These are phyloP conservation scores for Hypsizygus ulmarius DNA, from an alignment of 1,284 basidiomycete species.

Conservation along the genomic window DNA sequence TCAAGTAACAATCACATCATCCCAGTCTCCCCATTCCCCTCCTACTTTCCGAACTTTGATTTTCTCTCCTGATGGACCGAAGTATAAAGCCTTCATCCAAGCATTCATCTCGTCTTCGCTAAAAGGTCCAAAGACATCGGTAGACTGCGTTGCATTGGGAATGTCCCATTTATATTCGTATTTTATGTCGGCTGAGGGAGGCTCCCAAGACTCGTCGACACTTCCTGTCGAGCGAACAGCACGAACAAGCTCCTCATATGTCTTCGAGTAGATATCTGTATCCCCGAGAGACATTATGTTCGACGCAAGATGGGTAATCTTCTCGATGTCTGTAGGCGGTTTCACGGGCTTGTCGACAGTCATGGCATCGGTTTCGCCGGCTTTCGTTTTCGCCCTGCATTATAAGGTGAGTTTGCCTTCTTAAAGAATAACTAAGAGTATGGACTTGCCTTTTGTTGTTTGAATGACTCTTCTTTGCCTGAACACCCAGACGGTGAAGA, in stretches of 20 bases:
- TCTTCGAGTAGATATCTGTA: slow-evolving; percentile 78
- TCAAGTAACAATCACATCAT: slow-evolving; percentile 42
- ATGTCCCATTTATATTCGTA: slow-evolving; percentile 80
- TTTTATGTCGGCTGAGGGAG: slow-evolving; percentile 70
- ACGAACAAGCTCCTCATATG: slow-evolving; percentile 80
- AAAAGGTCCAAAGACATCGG: slow-evolving; percentile 73
- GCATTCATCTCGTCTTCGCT: slow-evolving; percentile 69
- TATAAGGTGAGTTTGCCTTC: slow-evolving; percentile 9
- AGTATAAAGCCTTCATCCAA: slow-evolving; percentile 77
- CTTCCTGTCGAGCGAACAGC: slow-evolving; percentile 66
- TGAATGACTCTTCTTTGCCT: slow-evolving; percentile 57
- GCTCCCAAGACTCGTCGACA: slow-evolving; percentile 68
- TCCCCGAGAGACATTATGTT: slow-evolving; percentile 81
- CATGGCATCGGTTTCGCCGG: slow-evolving; percentile 37
- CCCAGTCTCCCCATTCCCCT: slow-evolving; percentile 73
- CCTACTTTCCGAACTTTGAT: slow-evolving; percentile 62
- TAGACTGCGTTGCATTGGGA: slow-evolving; percentile 44
- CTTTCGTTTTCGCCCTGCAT: slow-evolving; percentile 37
- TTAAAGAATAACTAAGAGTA: slow-evolving; percentile 5
- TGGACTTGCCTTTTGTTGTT: slow-evolving; percentile 41
- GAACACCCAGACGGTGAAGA: slow-evolving; percentile 79
- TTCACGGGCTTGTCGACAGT: slow-evolving; percentile 43
- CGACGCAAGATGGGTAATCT: slow-evolving; percentile 79
- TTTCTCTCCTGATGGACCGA: slow-evolving; percentile 70
- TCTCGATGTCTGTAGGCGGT: slow-evolving; percentile 61